Percentiles rank a stretch among this genome's conserved stretches.
Conservation (phyloP, 2,329 filamentous ascomycete species). For the Diplodia sapinea region DNA sequence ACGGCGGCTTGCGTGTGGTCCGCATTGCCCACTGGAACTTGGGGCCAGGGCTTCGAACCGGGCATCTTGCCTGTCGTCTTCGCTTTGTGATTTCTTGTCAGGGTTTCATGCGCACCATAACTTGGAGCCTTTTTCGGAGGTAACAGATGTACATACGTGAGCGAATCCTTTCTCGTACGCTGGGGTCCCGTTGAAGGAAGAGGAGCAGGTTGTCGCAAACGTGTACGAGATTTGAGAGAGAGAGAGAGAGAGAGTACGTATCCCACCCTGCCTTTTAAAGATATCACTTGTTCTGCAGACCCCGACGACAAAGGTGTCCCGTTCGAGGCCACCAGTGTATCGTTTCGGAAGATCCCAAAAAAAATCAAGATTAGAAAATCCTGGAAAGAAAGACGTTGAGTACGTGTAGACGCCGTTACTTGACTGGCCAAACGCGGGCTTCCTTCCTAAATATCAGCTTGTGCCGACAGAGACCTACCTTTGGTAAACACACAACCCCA, state of each 20-base stretch:
- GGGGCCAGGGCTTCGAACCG: constrained; percentile 52
- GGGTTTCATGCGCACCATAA: not conserved
- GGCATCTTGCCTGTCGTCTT: constrained; percentile 41
- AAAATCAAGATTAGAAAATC: not conserved
- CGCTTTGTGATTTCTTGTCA: too few species aligned
- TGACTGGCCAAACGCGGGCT: not conserved
- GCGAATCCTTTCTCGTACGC: not conserved
- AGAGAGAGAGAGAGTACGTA: too few species aligned
- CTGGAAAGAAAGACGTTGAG: not conserved
- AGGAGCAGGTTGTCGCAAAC: not conserved
- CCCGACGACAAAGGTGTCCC: not conserved
- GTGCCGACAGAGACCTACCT: not conserved
- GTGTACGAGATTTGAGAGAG: not conserved
- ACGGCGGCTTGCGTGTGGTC: constrained; percentile 60
- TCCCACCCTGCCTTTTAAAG: not conserved
- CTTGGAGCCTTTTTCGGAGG: not conserved
- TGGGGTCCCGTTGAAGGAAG: not conserved
- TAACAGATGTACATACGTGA: not conserved
- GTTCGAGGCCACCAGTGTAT: not conserved
- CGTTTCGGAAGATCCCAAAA: not conserved
- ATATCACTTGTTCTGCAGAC: not conserved
- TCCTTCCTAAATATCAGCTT: not conserved
- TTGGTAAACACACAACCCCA: not conserved
- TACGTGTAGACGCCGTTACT: not conserved
- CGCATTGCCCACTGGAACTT: constrained; percentile 56